Base-by-base conservation (phyloP, 225 moss, liverwort and hornwort species). In the Straminergon stramineum region DNA sequence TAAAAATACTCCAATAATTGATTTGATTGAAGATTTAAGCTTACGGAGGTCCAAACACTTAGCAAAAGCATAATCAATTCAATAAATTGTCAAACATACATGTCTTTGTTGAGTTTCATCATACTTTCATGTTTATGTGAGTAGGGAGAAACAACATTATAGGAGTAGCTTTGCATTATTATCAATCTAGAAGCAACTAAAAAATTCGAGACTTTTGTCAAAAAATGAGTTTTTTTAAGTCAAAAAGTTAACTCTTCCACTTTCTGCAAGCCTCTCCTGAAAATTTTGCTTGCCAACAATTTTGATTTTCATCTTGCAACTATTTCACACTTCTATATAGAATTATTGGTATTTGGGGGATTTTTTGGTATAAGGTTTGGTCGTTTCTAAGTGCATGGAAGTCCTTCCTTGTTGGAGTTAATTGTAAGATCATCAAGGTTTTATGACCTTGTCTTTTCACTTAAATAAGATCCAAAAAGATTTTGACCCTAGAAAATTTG, bases 251-350 rank as follows among this genome's bases (percentile, higher is more conserved):
- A 10, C 2, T 74, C 8, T 0, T 16, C 6, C 4, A 7, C 17
- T 74, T 74, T 30, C 11, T 0, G 4, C 6, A 30, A 74, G 48
- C 45, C 6, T 30, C 2, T 0, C 0, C 0, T 17, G 0, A 48
- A 9, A 18, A 6, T 2, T 30, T 26, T 73, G 5, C 3, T 0
- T 48, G 2, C 48, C 6, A 48, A 48, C 4, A 48, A 75, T 48
- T 48, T 0, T 17, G 7, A 18, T 48, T 31, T 11, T 48, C 15
- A 48, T 30, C 11, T 48, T 31, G 48, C 11, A 75, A 48, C 11
- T 75, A 48, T 31, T 48, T 4, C 1, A 31, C 6, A 75, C 18
- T 48, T 48, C 31, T 4, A 74, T 18, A 31, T 30, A 48, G 4
- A 48, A 43, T 73, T 48, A 4, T 75, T 1, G 10, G 2, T 45